A percentile compares a stretch with the other conserved stretches of the same genome.
phyloP scores from a whole-genome alignment of 306 rosid species.

The Alnus rubra region DNA sequence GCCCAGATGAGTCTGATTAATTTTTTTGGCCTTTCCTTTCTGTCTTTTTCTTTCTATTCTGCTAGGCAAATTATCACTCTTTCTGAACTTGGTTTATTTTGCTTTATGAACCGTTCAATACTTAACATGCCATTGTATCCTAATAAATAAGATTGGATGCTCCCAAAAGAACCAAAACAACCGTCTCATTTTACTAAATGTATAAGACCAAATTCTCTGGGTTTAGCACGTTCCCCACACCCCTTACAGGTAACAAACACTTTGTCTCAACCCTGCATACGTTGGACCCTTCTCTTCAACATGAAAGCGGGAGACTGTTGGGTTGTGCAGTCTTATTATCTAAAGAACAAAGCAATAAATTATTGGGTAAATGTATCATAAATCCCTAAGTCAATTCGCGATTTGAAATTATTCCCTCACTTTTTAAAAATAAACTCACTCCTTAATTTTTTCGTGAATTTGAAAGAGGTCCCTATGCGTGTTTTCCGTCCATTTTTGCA shows the following conservation, averaged over 20 bases:
- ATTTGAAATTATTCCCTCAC: too few relatives aligned
- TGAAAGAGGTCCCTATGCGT: too few relatives aligned
- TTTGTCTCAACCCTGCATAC: not conserved
- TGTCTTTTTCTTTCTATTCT: not conserved
- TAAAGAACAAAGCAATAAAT: not conserved
- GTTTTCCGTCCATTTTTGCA: too few relatives aligned
- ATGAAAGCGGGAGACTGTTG: not conserved
- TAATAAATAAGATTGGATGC: not conserved
- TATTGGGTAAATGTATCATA: too few relatives aligned
- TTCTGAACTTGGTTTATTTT: constrained; percentile 1
- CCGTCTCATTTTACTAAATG: not conserved
- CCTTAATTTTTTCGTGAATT: too few relatives aligned
- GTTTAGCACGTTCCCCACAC: not conserved
- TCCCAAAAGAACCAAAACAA: not conserved
- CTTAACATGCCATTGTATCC: not conserved
- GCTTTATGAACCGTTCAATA: not conserved
- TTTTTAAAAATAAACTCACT: too few relatives aligned
- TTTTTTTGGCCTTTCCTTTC: not conserved
- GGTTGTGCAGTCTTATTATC: not conserved
- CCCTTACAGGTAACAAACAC: constrained; percentile 1
- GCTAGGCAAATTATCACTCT: not conserved
- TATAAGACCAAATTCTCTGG: not conserved
- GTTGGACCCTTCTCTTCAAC: not conserved
- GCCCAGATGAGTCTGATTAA: not conserved
- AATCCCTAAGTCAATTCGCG: too few relatives aligned